Evolutionary conservation across 225 moss, liverwort and hornwort genomes (phyloP), one percentile per base, ranked within the genome.

Genomic region (Ulota crispa): DNA sequence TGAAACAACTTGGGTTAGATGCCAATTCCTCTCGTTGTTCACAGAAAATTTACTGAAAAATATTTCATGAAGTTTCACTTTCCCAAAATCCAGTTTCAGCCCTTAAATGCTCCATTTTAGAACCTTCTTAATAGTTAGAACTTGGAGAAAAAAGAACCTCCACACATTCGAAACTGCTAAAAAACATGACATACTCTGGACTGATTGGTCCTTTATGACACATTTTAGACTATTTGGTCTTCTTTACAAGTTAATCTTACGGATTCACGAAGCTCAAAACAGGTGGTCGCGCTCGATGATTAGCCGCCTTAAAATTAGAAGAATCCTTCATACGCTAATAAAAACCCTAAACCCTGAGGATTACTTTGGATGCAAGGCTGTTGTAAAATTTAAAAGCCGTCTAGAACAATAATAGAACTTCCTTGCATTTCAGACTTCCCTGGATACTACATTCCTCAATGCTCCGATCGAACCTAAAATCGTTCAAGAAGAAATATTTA

Each of bases 261-360:
- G 23, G 15, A 55, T 41, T 12, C 10, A n/a, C 41, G 2, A 64
- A 64, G 45, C 16, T 56, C 55, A 41, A 24, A 70, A 23, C 45
- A 23, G 7, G 4, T 6, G 30, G 39, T 41, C 31, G 36, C 7
- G 53, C 54, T 69, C 70, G 36, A 76, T 30, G 10, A 59, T 19
- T 24, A 67, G 41, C 8, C 52, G 20, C 63, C 61, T 77, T 37
- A 27, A 7, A 67, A 57, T 52, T 77, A 6, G 21, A 80, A 37
- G 11, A 27, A 70, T 7, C 18, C 47, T 65, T 76, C 50, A 11
- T 42, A 69, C 20, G 31, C 68, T 27, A 26, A 47, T 1, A 16
- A 16, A 83, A 83, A 37, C 73, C 84, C 83, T 81, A 84, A 80
- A 80, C 71, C 72, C 60, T 30, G 20, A 68, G n/a, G 32, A 86